Conservation (phyloP, 2,329 filamentous ascomycete genomes). For the Acrocalymma vagum region DNA sequence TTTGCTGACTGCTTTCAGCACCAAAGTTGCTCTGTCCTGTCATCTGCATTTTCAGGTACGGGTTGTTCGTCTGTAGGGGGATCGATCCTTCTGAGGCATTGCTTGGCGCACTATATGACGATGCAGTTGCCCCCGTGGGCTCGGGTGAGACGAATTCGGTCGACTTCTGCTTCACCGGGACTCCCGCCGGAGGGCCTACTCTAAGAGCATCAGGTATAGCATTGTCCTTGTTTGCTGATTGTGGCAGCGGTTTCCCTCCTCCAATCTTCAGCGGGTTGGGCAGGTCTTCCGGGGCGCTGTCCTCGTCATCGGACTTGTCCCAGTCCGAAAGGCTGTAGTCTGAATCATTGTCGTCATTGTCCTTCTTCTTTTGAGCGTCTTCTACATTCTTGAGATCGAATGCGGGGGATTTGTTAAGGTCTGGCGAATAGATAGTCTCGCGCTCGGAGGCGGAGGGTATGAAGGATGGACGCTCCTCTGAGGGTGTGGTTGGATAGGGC, state of each 20-base stretch:
- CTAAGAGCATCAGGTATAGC: conserved; percentile 40
- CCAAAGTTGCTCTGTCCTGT: conserved; percentile 46
- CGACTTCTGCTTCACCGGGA: conserved; percentile 38
- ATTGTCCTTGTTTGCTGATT: conserved; percentile 15
- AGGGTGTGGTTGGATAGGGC: conserved; percentile 56
- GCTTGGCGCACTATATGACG: conserved; percentile 39
- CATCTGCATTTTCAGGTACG: conserved; percentile 51
- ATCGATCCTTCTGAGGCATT: conserved; percentile 39
- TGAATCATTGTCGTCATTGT: conserved; percentile 30
- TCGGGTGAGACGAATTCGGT: conserved; percentile 38
- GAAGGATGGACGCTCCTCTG: conserved; percentile 35
- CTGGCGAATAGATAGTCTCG: conserved; percentile 40
- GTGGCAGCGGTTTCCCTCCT: conserved; percentile 35
- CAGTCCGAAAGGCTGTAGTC: conserved; percentile 48
- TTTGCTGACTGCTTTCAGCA: conserved; percentile 46
- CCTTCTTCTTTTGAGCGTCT: conserved; percentile 34
- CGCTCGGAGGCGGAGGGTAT: conserved; percentile 27
- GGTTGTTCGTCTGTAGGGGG: conserved; percentile 53
- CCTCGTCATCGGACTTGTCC: conserved; percentile 47
- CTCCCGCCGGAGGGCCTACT: conserved; percentile 40
- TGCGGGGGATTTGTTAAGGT: conserved; percentile 46
- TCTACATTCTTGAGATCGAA: conserved; percentile 48
- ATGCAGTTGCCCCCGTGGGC: conserved; percentile 36
- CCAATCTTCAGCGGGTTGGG: conserved; percentile 47
- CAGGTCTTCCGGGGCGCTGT: conserved; percentile 38